A percentile compares a stretch with the other conserved stretches of the same genome.
Evolutionary conservation across 2,329 filamentous ascomycete genomes (phyloP).

Genomic region (Hymenotorrendiella dingleyae): DNA sequence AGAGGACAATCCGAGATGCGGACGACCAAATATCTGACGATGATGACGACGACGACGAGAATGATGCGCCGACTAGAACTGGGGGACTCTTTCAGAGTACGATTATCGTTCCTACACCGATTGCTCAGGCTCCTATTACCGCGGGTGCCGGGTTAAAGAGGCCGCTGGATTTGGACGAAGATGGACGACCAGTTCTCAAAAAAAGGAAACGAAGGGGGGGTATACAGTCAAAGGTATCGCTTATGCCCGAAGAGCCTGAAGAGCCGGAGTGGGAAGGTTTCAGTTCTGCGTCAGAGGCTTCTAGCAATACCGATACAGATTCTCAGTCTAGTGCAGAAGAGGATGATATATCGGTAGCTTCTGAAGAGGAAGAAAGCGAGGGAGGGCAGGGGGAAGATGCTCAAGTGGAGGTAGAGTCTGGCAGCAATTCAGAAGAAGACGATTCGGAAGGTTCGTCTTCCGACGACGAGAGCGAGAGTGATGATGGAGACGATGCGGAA

Average conservation of each 20-base stretch:
- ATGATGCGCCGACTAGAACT: constrained; percentile 6
- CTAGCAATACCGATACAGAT: constrained; percentile 31
- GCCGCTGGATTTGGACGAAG: constrained; percentile 72
- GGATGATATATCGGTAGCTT: constrained; percentile 21
- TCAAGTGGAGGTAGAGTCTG: constrained; percentile 10
- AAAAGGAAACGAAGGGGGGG: constrained; percentile 71
- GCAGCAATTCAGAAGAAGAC: constrained; percentile 19
- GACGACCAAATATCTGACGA: constrained; percentile 29
- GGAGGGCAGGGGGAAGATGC: constrained; percentile 13
- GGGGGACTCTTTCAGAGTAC: constrained; percentile 12
- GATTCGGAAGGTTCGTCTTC: constrained; percentile 21
- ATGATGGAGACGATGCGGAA: constrained; percentile 30
- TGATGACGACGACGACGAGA: constrained; percentile 29
- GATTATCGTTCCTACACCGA: constrained; percentile 4
- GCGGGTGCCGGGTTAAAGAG: constrained; percentile 80
- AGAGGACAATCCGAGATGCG: constrained; percentile 27
- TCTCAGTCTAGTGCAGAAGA: constrained; percentile 30
- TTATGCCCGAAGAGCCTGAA: constrained; percentile 38
- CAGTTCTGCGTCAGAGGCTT: constrained; percentile 40
- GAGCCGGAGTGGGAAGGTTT: constrained; percentile 59
- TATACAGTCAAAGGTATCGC: constrained; percentile 50
- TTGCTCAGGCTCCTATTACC: constrained; percentile 11
- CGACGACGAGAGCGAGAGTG: constrained; percentile 24
- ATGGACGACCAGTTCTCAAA: constrained; percentile 71
- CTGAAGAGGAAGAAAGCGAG: constrained; percentile 1